Conservation (phyloP, 2,329 filamentous ascomycete species). For the Fusarium sambucinum region DNA sequence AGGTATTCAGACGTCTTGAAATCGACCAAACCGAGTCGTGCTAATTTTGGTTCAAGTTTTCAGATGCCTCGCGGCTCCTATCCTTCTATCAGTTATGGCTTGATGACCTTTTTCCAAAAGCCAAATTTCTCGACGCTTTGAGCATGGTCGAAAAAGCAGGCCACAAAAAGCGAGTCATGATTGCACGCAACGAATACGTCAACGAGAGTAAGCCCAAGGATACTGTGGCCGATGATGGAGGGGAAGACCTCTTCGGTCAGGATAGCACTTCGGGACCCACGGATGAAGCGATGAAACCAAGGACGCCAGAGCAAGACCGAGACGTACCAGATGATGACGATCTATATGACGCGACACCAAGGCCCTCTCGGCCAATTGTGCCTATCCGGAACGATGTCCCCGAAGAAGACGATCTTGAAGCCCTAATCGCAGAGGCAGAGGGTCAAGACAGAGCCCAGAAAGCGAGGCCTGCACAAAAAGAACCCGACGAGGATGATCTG, state of each 20-base stretch:
- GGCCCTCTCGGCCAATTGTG: constrained; percentile 37
- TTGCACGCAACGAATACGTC: constrained; percentile 85
- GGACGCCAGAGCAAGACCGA: constrained; percentile 40
- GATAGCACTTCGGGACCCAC: constrained; percentile 44
- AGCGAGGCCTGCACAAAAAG: constrained; percentile 16
- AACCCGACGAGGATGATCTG: constrained; percentile 61
- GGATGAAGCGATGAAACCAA: constrained; percentile 43
- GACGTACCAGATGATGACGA: constrained; percentile 61
- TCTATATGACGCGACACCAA: constrained; percentile 68
- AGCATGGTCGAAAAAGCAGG: constrained; percentile 93
- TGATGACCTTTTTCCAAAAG: constrained; percentile 94
- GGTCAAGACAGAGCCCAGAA: constrained; percentile 36
- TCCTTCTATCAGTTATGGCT: constrained; percentile 97
- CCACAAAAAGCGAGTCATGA: constrained; percentile 82
- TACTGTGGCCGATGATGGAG: constrained; percentile 50
- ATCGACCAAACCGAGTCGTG: not conserved
- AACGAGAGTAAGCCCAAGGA: constrained; percentile 74
- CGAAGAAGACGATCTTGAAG: constrained; percentile 66
- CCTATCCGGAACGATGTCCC: constrained; percentile 45
- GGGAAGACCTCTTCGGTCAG: constrained; percentile 33
- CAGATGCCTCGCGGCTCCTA: constrained; percentile 83
- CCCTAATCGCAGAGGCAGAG: constrained; percentile 65
- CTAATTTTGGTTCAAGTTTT: constrained; percentile 69
- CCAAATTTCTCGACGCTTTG: constrained; percentile 90
- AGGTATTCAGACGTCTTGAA: constrained; percentile 65